Evolutionary conservation across 345 rosid genomes (phyloP).

Genomic region (Boechera divaricarpa): DNA sequence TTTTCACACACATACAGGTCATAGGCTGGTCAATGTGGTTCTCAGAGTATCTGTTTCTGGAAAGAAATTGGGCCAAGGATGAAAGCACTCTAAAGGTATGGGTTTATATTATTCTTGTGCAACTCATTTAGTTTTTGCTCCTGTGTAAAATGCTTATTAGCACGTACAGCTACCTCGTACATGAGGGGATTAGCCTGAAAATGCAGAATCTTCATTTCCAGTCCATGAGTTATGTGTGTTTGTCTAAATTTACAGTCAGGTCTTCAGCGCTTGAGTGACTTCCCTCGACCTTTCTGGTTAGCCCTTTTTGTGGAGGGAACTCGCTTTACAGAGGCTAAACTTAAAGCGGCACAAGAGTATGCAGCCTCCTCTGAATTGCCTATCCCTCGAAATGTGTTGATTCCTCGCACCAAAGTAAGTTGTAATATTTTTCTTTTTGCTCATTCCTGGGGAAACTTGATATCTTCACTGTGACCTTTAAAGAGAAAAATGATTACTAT

Average conservation of each 20-base stretch:
- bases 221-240: slow-evolving; percentile 7
- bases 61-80: slow-evolving; percentile 95
- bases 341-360: slow-evolving; percentile 91
- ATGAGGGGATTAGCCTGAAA: background rate
- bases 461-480: slow-evolving; percentile 12
- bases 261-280: slow-evolving; percentile 74
- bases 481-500: slow-evolving; percentile 12
- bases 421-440: background rate
- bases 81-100: slow-evolving; percentile 68
- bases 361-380: slow-evolving; percentile 86
- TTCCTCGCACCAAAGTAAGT: slow-evolving; percentile 96
- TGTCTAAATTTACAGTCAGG: slow-evolving; percentile 71
- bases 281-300: slow-evolving; percentile 93
- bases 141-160: background rate
- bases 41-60: slow-evolving; percentile 91
- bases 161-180: background rate
- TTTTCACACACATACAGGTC: slow-evolving; percentile 57
- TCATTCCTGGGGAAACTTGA: slow-evolving; percentile 13
- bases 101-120: slow-evolving; percentile 14
- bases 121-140: slow-evolving; percentile 19
- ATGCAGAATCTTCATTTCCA: slow-evolving; percentile 20
- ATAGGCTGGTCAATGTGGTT: slow-evolving; percentile 99
- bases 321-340: slow-evolving; percentile 93
- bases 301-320: slow-evolving; percentile 99
- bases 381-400: slow-evolving; percentile 85